Base-by-base conservation (phyloP, 495 filamentous ascomycete species). In the Cairneyella variabilis region DNA sequence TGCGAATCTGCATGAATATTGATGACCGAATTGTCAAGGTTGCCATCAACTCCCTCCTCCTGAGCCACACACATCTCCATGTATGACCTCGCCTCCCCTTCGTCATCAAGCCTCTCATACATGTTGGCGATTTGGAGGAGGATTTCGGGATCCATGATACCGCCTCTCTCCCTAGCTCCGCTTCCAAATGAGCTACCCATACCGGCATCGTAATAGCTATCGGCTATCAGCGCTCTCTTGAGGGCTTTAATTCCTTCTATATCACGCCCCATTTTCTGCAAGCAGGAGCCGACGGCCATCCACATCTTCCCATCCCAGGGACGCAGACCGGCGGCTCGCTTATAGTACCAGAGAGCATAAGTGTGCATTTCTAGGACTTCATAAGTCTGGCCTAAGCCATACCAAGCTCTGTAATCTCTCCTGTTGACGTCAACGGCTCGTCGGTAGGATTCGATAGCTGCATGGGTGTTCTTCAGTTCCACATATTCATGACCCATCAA, bases 401-500 rank as follows among this genome's bases (percentile, higher is more conserved):
- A 97, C 95, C 95, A 99, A 14, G 95, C 95, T 44, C 95, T 87
- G 69, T 97, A 97, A 64, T 99, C 95, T 64, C 91, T 88, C 38
- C 93, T 84, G 66, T 99, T 97, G 64, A 92, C 86, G 59, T 97
- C 95, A 3, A 99, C 95, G 1, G 95, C 95, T 14, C 95, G 85
- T 3, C 95, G 85, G 62, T 99, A 99, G 9, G 87, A 91, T 66
- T 99, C 95, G 56, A 99, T 97, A 14, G 95, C 95, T 0, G 95
- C 91, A 62, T 99, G 95, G 0, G 95, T 99, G 62, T 99, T 99
- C 62, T 97, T 99, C 73, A 99, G 85, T 66, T 99, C 95, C 28
- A 97, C 89, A 66, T 97, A 99, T 65, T 99, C 95, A 66, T 97
- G 95, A 8, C 95, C 95, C 95, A 99, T 99, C 0, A 99, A 76